Base-by-base conservation (phyloP, 2,329 filamentous ascomycete species). In the Emmonsiellopsis sp. region DNA sequence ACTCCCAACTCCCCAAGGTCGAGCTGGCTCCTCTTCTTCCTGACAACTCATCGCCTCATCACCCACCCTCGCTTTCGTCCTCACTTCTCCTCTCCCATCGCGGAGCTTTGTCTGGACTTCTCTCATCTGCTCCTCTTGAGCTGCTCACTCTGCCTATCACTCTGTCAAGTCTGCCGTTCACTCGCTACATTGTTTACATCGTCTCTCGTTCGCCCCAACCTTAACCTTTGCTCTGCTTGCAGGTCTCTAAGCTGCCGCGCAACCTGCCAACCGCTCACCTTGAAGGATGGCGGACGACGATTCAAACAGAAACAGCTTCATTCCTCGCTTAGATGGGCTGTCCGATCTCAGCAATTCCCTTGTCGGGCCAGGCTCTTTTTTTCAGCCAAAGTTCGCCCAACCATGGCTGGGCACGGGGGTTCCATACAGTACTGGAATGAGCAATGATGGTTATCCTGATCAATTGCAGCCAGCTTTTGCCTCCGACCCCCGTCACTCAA, bases 271-370 rank as follows among this genome's bases (percentile, higher is more conserved):
- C 45, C 11, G 10, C 14, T 52, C 8, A 11, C 32, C 33, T 32
- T 33, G 11, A n/a, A 44, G 32, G 7, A 51, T 51, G 49, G 14
- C 39, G 21, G 40, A 37, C 27, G 21, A 37, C 27, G 31, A 42
- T 21, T n/a, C 27, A 7, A 44, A 34, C 27, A 33, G 9, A 17
- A 36, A 8, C 17, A 46, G 13, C 17, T 46, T 46, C 42, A 46
- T 17, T 46, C 32, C 50, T 10, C 50, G 17, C 31, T 46, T 46
- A 17, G 52, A 53, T 36, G 45, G 34, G 14, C 27, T 53, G 13
- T 53, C 52, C n/a, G 47, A 43, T 9, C 45, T 53, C 36, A 53
- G 45, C 14, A 53, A 14, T 17, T 49, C 52, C 11, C 40, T 53
- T n/a, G 42, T 53, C 40, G 36, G 52, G 5, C 52, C 52, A 21